Conservation (phyloP, 805 yeast species). For the Dipodascus geniculatus region DNA sequence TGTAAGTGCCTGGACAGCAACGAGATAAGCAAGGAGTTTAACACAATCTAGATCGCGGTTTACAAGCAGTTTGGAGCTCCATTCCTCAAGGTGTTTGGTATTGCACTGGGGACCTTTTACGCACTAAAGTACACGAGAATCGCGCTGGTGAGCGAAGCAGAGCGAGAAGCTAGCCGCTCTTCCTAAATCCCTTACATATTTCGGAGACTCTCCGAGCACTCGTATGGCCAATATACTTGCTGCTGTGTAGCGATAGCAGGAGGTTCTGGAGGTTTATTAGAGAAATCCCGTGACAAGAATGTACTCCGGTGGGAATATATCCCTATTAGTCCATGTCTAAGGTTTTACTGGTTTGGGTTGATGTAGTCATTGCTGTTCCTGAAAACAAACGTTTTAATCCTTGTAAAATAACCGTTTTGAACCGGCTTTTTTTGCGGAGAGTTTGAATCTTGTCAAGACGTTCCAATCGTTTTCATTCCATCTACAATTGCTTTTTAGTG, state of each 20-base stretch:
- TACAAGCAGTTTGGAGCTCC: slow-evolving; percentile 1
- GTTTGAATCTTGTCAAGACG: not conserved
- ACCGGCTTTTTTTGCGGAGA: not conserved
- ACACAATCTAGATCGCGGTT: slow-evolving; percentile 1
- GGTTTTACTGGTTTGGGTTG: not conserved
- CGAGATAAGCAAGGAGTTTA: no score
- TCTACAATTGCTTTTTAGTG: no score
- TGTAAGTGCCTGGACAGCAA: no score
- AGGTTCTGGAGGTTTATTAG: not conserved
- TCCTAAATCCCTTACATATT: not conserved
- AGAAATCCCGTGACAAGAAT: not conserved
- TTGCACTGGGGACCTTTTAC: not conserved
- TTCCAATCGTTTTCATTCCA: not conserved
- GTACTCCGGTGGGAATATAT: not conserved
- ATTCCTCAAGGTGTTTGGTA: not conserved
- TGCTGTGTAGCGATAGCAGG: not conserved
- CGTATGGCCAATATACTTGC: no score
- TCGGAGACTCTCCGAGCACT: not conserved
- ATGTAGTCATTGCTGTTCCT: not conserved
- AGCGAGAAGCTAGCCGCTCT: not conserved
- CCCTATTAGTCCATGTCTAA: not conserved
- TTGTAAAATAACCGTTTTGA: not conserved
- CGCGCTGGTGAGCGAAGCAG: not conserved
- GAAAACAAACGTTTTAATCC: not conserved
- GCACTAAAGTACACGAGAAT: not conserved